Conservation (phyloP, 2,329 filamentous ascomycete genomes). For the Metarhizium anisopliae region DNA sequence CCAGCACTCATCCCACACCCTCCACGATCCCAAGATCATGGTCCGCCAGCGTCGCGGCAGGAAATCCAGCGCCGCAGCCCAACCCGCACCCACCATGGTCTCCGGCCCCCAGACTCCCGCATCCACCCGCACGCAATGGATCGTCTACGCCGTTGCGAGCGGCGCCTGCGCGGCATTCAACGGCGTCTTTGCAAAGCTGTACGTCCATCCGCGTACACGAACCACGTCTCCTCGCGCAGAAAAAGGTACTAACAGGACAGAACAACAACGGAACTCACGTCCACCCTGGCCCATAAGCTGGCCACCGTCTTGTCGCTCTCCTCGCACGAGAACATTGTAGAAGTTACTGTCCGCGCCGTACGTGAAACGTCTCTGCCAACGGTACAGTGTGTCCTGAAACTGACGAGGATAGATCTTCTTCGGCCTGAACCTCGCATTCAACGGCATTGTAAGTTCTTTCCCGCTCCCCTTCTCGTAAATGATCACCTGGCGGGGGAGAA, state of each 20-base stretch:
- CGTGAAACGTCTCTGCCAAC: slow-evolving; percentile 14
- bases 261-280: slow-evolving; percentile 48
- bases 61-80: background rate
- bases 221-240: background rate
- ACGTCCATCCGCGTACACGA: slow-evolving; percentile 21
- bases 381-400: background rate
- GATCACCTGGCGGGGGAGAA: background rate
- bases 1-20: too few relatives aligned
- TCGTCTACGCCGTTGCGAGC: slow-evolving; percentile 62
- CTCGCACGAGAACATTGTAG: slow-evolving; percentile 31
- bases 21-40: slow-evolving; percentile 11
- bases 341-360: slow-evolving; percentile 40
- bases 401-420: slow-evolving; percentile 54
- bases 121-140: slow-evolving; percentile 39
- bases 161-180: slow-evolving; percentile 75
- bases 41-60: slow-evolving; percentile 18
- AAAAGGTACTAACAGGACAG: slow-evolving; percentile 19
- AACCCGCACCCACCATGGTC: slow-evolving; percentile 1
- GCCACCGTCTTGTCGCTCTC: slow-evolving; percentile 35
- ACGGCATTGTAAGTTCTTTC: slow-evolving; percentile 48
- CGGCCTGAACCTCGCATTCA: slow-evolving; percentile 63
- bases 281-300: slow-evolving; percentile 35
- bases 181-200: slow-evolving; percentile 78
- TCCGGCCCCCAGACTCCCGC: slow-evolving; percentile 6
- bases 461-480: background rate